Conservation (phyloP, 2,329 filamentous ascomycete species). For the Talaromyces sp. region DNA sequence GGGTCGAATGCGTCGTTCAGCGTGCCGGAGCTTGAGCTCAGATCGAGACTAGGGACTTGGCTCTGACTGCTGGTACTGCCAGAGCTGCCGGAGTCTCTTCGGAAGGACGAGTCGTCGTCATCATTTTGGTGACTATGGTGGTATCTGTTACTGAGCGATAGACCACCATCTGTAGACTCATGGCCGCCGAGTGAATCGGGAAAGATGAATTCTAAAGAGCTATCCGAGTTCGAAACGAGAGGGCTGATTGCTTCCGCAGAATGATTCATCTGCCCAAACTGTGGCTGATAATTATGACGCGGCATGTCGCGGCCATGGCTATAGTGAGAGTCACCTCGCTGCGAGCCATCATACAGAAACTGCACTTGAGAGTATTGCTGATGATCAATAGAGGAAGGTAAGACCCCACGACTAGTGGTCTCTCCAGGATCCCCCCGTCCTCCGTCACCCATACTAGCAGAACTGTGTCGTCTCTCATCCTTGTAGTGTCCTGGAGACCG, state of each 20-base stretch:
- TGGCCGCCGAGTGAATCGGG: conserved; percentile 40
- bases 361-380: conserved; percentile 29
- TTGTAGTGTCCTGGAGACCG: conserved; percentile 79
- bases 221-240: conserved; percentile 37
- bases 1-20: conserved; percentile 31
- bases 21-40: conserved; percentile 24
- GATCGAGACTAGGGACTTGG: conserved; percentile 28
- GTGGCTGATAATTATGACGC: conserved; percentile 27
- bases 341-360: conserved; percentile 34
- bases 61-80: conserved; percentile 23
- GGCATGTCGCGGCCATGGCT: conserved; percentile 25
- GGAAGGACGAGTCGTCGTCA: conserved; percentile 24
- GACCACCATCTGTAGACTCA: conserved; percentile 35
- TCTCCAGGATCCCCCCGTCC: conserved; percentile 49
- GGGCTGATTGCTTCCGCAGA: conserved; percentile 39
- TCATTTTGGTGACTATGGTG: conserved; percentile 24
- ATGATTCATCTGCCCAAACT: conserved; percentile 34
- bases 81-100: conserved; percentile 25
- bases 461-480: conserved; percentile 64
- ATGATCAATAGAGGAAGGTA: conserved; percentile 26
- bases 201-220: conserved; percentile 37
- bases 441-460: conserved; percentile 66
- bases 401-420: conserved; percentile 28
- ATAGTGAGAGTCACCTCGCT: conserved; percentile 32
- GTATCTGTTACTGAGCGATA: conserved; percentile 26